phyloP scores from a whole-genome alignment of 2,329 filamentous ascomycete species.

The Coleophoma eucalyptorum region DNA sequence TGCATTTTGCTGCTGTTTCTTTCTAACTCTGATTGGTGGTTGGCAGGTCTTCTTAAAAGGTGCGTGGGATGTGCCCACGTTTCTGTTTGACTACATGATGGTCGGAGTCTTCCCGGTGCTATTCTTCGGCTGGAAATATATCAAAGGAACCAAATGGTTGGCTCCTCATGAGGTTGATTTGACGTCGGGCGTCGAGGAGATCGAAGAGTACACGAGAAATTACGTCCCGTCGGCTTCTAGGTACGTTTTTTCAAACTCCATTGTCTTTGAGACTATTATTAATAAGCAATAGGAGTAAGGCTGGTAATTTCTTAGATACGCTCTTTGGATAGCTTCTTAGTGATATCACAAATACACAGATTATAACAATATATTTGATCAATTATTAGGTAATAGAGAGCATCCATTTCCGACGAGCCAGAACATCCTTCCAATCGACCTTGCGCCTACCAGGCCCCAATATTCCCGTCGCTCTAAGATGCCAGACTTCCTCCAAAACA shows the following conservation, averaged over 20 bases:
- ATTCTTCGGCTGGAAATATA: slow-evolving; percentile 56
- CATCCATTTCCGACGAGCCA: not conserved
- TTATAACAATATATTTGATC: not conserved
- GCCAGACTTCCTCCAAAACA: slow-evolving; percentile 9
- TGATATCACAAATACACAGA: not conserved
- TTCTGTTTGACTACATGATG: slow-evolving; percentile 58
- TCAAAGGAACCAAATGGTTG: slow-evolving; percentile 50
- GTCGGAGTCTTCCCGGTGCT: slow-evolving; percentile 55
- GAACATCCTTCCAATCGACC: slow-evolving; percentile 4
- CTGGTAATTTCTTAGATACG: not conserved
- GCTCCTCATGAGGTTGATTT: slow-evolving; percentile 52
- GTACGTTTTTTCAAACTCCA: not conserved
- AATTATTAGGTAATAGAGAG: not conserved
- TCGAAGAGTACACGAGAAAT: slow-evolving; percentile 55
- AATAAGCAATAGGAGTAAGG: not conserved
- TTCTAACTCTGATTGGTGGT: slow-evolving; percentile 59
- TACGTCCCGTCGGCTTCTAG: slow-evolving; percentile 32
- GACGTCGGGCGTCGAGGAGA: slow-evolving; percentile 50
- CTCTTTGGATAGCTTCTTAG: not conserved
- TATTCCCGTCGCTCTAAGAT: not conserved
- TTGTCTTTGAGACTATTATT: not conserved
- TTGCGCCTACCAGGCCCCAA: not conserved
- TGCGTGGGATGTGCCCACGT: slow-evolving; percentile 55
- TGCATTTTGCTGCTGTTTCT: slow-evolving; percentile 44
- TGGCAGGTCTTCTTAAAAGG: slow-evolving; percentile 53